Base-by-base conservation (phyloP, 116 monocot genomes). In the Papilionanthe hybrid region DNA sequence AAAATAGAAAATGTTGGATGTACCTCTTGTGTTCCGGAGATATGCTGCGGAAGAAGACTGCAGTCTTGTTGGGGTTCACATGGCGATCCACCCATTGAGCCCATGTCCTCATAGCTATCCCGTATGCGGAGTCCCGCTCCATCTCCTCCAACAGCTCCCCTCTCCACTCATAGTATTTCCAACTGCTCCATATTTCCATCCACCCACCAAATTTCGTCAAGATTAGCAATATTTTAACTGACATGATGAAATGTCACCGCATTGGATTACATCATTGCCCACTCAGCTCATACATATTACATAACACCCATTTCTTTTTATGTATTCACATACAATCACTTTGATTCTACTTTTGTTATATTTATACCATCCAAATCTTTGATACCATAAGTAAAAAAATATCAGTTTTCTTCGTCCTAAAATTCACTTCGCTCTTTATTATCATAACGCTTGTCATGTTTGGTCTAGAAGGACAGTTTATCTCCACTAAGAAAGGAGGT, bases 31-130 rank as follows among this genome's bases (percentile, higher is more conserved):
- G 91, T 25, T 85, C 79, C 0, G 91, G 91, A 0, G 88, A 85
- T 76, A 81, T 37, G 78, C 91, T 91, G 4, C 91, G 81, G 86
- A 91, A 91, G 87, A 91, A 87, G 37, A 91, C 89, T 1, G 65
- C 53, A 1, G 88, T 89, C 66, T 66, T 85, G 1, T 30, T 28
- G 0, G 79, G 28, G 42, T 91, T 80, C 5, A 91, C 81, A 12
- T 37, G 45, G 9, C 45, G 32, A 68, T 85, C 88, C 29, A 91
- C 69, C 91, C 91, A 91, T 0, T 30, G 25, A 0, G 86, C 83
- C 91, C 91, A 91, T 1, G 89, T 85, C 65, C 42, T 29, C 32
- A 91, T 13, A 23, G 78, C 91, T 17, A 18, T 72, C 55, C 75
- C 56, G 63, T 82, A 87, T 13, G 91, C 88, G 4, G 20, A n/a